Conservation (phyloP, 2,329 filamentous ascomycete genomes). For the Phialophora macrospora region DNA sequence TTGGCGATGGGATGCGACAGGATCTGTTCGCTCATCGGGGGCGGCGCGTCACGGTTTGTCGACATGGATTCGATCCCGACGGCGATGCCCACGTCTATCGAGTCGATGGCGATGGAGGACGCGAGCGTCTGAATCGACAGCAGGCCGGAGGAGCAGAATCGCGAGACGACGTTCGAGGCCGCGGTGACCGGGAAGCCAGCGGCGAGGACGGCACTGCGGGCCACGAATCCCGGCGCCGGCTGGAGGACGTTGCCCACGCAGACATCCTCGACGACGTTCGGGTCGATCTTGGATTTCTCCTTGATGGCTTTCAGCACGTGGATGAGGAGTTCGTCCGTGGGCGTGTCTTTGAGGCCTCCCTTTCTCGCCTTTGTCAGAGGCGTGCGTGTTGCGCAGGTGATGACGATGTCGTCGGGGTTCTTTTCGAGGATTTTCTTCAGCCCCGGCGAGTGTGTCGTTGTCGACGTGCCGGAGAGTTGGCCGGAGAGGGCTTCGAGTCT, state of each 20-base stretch:
- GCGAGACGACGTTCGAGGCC: slow-evolving; percentile 83
- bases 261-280: slow-evolving; percentile 85
- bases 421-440: slow-evolving; percentile 65
- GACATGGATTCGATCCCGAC: slow-evolving; percentile 98
- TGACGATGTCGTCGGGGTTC: slow-evolving; percentile 73
- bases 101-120: slow-evolving; percentile 85
- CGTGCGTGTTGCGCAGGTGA: slow-evolving; percentile 89
- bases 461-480: slow-evolving; percentile 28
- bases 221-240: slow-evolving; percentile 88
- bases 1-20: slow-evolving; percentile 78
- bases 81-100: slow-evolving; percentile 93
- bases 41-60: slow-evolving; percentile 78
- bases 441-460: slow-evolving; percentile 36
- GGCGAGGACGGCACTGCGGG: slow-evolving; percentile 83
- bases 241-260: slow-evolving; percentile 89
- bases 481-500: slow-evolving; percentile 32
- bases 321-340: slow-evolving; percentile 80
- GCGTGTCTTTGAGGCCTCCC: slow-evolving; percentile 94
- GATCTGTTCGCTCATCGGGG: slow-evolving; percentile 87
- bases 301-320: slow-evolving; percentile 82
- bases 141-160: slow-evolving; percentile 91
- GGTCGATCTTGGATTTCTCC: slow-evolving; percentile 85
- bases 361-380: slow-evolving; percentile 91
- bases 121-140: slow-evolving; percentile 93
- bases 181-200: slow-evolving; percentile 87